phyloP scores from a whole-genome alignment of 1,284 basidiomycete genomes.

The Exobasidium rhododendri region DNA sequence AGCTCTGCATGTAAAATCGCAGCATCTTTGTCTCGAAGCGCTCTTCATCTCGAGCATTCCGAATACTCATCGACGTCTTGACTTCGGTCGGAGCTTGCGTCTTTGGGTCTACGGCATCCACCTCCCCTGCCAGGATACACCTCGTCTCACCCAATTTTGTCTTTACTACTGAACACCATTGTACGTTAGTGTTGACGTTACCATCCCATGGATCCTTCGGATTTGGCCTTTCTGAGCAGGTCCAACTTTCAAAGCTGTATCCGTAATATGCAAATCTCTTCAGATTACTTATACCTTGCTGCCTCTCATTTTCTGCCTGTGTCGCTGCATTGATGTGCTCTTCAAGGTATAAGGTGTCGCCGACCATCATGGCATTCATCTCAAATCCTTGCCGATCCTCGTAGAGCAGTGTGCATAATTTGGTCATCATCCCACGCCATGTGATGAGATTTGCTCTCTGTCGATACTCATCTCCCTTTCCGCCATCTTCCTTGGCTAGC shows the following conservation, averaged over 20 bases:
- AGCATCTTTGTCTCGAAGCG: constrained; percentile 79
- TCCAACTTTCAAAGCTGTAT: constrained; percentile 77
- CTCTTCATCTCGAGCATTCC: constrained; percentile 66
- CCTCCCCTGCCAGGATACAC: constrained; percentile 54
- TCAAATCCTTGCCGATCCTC: constrained; percentile 74
- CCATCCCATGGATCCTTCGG: constrained; percentile 65
- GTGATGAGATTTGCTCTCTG: constrained; percentile 62
- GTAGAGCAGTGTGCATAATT: constrained; percentile 57
- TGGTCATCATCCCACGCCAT: constrained; percentile 90
- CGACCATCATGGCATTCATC: constrained; percentile 62
- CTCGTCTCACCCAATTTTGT: constrained; percentile 77
- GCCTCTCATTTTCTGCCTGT: constrained; percentile 64
- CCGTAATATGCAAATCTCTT: constrained; percentile 22
- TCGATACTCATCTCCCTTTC: constrained; percentile 19
- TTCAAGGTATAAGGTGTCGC: constrained; percentile 76
- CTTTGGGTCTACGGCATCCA: constrained; percentile 7
- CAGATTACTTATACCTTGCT: constrained; percentile 20
- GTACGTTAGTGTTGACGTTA: constrained; percentile 86
- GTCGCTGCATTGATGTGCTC: constrained; percentile 67
- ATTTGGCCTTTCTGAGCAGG: neutral
- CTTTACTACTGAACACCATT: constrained; percentile 91
- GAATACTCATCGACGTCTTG: constrained; percentile 82
- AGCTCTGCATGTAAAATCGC: constrained; percentile 90
- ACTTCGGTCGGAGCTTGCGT: constrained; percentile 69
- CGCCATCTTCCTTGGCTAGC: constrained; percentile 11